Evolutionary conservation across 371 early-diverging fungal species (phyloP).

Genomic region (Apophysomyces elegans): DNA sequence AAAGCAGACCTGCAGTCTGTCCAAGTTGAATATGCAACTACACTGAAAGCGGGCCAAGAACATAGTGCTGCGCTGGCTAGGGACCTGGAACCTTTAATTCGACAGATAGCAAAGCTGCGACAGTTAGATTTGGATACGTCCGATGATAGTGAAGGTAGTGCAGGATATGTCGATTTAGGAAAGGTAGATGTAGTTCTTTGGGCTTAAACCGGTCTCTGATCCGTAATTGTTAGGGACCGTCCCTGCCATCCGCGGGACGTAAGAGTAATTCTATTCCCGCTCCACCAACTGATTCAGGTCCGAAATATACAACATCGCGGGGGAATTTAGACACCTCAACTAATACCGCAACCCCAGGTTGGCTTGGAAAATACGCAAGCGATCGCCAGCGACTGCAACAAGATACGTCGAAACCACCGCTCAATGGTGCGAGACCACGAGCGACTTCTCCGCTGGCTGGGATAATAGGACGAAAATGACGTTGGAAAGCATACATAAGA

Average conservation of each 20-base stretch:
- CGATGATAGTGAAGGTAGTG: conserved; percentile 11
- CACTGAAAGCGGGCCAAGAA: conserved; percentile 22
- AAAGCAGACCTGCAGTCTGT: conserved; percentile 29
- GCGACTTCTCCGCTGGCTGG: conserved; percentile 21
- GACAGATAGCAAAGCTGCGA: conserved; percentile 35
- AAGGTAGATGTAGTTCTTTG: neutral
- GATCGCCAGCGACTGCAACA: conserved; percentile 10
- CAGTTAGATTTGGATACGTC: conserved; percentile 21
- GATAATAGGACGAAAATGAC: conserved; percentile 19
- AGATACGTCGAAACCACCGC: conserved; percentile 10
- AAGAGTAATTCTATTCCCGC: neutral
- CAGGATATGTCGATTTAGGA: conserved; percentile 1
- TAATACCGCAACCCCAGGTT: neutral
- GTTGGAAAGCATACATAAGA: too few relatives aligned
- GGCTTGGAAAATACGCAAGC: neutral
- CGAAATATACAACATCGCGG: too few relatives aligned
- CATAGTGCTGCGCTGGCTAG: conserved; percentile 23
- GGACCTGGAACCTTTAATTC: conserved; percentile 43
- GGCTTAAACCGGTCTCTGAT: neutral
- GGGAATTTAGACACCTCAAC: neutral
- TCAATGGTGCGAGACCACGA: conserved; percentile 3
- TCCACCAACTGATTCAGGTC: neutral
- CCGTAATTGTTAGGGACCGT: neutral
- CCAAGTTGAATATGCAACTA: conserved; percentile 33
- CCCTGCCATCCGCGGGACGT: neutral